Evolutionary conservation across 768 basidiomycete species (phyloP).

Genomic region (Phaeolepiota aurea): DNA sequence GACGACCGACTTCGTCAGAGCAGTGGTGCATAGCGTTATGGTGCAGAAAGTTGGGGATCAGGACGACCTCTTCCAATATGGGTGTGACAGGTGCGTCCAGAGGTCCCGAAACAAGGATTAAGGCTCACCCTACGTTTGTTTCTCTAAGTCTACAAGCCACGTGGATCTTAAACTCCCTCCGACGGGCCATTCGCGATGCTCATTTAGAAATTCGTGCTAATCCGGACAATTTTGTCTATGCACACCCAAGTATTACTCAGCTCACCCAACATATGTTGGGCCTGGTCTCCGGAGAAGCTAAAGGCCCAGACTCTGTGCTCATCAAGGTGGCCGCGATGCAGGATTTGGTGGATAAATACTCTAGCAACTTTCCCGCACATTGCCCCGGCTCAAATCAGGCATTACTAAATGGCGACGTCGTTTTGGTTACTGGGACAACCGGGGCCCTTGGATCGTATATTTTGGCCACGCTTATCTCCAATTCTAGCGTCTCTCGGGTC

Average conservation of each 20-base stretch:
- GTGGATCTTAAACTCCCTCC: constrained; percentile 23
- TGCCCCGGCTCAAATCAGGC: constrained; percentile 1
- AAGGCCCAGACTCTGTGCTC: constrained; percentile 2
- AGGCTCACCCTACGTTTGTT: not conserved
- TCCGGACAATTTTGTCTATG: constrained; percentile 11
- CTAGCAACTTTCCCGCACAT: constrained; percentile 7
- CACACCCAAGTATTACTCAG: constrained; percentile 10
- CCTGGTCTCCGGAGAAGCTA: not conserved
- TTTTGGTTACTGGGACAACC: constrained; percentile 28
- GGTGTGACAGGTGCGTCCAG: constrained; percentile 28
- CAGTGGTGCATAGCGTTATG: constrained; percentile 22
- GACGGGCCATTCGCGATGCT: constrained; percentile 11
- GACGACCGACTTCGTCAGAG: constrained; percentile 20
- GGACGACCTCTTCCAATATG: constrained; percentile 29
- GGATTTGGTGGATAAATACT: constrained; percentile 16
- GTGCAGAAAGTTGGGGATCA: constrained; percentile 15
- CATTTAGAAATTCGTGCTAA: constrained; percentile 2
- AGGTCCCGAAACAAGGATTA: not conserved
- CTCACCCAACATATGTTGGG: constrained; percentile 7
- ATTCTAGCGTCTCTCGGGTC: constrained; percentile 15
- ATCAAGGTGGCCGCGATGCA: constrained; percentile 10
- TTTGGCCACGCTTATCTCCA: constrained; percentile 18
- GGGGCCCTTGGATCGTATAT: constrained; percentile 25
- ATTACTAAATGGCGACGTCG: constrained; percentile 9
- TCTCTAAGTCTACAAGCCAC: constrained; percentile 23